Evolutionary conservation across 2,329 filamentous ascomycete species (phyloP).

Genomic region (Penicillium polonicum): DNA sequence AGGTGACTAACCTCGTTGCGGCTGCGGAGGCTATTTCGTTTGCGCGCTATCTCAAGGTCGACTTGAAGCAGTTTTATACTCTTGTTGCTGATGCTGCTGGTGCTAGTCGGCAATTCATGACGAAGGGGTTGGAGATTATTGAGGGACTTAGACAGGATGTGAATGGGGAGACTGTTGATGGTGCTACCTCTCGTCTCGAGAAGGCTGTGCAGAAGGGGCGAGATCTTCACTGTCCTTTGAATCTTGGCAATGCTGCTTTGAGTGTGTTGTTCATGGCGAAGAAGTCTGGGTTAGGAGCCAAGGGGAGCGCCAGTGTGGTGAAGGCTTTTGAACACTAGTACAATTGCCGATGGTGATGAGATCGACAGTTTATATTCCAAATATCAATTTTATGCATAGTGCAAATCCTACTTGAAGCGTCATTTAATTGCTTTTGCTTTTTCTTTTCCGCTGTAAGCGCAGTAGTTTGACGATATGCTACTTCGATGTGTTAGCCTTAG

Average conservation of each 20-base stretch:
- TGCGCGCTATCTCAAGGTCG: conserved; percentile 46
- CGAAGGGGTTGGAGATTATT: conserved; percentile 40
- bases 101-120: conserved; percentile 47
- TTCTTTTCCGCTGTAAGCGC: not conserved
- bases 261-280: conserved; percentile 35
- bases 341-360: not conserved
- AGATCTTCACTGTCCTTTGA: conserved; percentile 39
- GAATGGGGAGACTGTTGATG: conserved; percentile 34
- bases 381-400: not conserved
- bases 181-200: conserved; percentile 40
- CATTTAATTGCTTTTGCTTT: no score
- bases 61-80: conserved; percentile 47
- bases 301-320: conserved; percentile 35
- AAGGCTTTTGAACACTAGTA: conserved; percentile 30
- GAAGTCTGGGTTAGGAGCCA: conserved; percentile 31
- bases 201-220: conserved; percentile 45
- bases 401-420: not conserved
- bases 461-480: not conserved
- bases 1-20: conserved; percentile 51
- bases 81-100: conserved; percentile 51
- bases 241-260: conserved; percentile 40
- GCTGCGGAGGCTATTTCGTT: conserved; percentile 51
- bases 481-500: not conserved
- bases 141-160: conserved; percentile 28
- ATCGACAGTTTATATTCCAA: not conserved